Evolutionary conservation across 805 yeast genomes (phyloP).

Genomic region (Hanseniaspora vineae): DNA sequence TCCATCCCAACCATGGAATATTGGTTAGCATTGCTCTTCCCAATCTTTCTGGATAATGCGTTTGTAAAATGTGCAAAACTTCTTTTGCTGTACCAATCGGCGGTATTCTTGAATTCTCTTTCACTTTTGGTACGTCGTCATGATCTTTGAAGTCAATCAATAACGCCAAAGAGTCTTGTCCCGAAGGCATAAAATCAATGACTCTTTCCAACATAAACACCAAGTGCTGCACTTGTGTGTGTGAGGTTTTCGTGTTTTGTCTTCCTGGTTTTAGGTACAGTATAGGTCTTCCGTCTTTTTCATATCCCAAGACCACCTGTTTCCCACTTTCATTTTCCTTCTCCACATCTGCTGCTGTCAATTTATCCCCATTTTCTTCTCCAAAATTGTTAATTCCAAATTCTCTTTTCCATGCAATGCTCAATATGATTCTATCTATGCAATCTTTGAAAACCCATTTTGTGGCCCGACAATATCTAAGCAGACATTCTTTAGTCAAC

Average conservation of each 20-base stretch:
- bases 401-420: constrained; percentile 88
- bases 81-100: constrained; percentile 81
- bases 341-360: constrained; percentile 41
- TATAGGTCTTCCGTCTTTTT: constrained; percentile 83
- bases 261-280: constrained; percentile 86
- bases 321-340: constrained; percentile 85
- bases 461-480: constrained; percentile 85
- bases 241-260: constrained; percentile 85
- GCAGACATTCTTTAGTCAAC: constrained; percentile 84
- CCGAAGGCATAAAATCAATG: constrained; percentile 90
- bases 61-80: constrained; percentile 84
- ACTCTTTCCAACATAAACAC: constrained; percentile 88
- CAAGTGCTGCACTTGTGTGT: constrained; percentile 89
- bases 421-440: constrained; percentile 56
- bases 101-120: constrained; percentile 63
- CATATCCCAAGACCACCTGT: constrained; percentile 82
- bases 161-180: constrained; percentile 87
- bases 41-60: constrained; percentile 93
- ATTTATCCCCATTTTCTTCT: constrained; percentile 33
- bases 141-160: constrained; percentile 85
- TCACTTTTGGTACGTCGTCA: constrained; percentile 36
- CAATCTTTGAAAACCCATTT: constrained; percentile 74
- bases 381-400: constrained; percentile 52
- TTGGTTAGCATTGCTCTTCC: constrained; percentile 88
- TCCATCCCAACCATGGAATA: constrained; percentile 90